A percentile compares a stretch with the other conserved stretches of the same genome.
phyloP scores from a whole-genome alignment of 139 green algal species.

The Tetradesmus obliquus region DNA sequence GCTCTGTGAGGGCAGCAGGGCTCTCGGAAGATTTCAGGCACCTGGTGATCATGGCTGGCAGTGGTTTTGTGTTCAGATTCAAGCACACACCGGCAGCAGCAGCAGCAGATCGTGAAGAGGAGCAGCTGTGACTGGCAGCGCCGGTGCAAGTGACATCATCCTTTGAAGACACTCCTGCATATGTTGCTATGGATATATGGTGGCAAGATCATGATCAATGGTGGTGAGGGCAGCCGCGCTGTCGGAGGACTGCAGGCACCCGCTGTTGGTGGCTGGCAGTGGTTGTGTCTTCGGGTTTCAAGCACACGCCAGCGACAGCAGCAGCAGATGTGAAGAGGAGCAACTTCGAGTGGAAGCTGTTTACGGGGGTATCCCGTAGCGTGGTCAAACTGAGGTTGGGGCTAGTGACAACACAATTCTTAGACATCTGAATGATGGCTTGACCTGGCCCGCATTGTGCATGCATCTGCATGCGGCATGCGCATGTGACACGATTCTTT shows the following conservation, averaged over 20 bases:
- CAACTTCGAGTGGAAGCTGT: too few relatives aligned
- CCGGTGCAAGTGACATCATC: too few relatives aligned
- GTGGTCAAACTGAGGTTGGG: too few relatives aligned
- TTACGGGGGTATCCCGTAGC: too few relatives aligned
- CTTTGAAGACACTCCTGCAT: too few relatives aligned
- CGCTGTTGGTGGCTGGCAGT: slow-evolving; percentile 67
- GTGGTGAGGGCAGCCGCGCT: slow-evolving; percentile 64
- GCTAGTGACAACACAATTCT: too few relatives aligned
- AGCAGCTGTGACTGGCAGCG: not conserved
- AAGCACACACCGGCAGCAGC: not conserved
- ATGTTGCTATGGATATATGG: not conserved
- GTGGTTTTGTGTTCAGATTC: slow-evolving; percentile 78
- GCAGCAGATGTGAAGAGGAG: not conserved
- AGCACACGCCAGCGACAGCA: not conserved
- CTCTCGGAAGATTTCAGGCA: slow-evolving; percentile 72
- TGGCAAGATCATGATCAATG: slow-evolving; percentile 54
- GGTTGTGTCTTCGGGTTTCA: slow-evolving; percentile 74
- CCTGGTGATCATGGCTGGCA: slow-evolving; percentile 66
- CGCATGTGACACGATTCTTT: too few relatives aligned
- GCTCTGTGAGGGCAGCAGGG: slow-evolving; percentile 61
- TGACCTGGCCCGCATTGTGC: too few relatives aligned
- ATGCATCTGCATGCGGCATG: too few relatives aligned
- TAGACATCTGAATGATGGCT: too few relatives aligned
- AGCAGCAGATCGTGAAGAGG: not conserved
- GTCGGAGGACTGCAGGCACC: slow-evolving; percentile 69